Conservation (phyloP, 352 stramenopile genomes). For the Globisporangium nodosum region DNA sequence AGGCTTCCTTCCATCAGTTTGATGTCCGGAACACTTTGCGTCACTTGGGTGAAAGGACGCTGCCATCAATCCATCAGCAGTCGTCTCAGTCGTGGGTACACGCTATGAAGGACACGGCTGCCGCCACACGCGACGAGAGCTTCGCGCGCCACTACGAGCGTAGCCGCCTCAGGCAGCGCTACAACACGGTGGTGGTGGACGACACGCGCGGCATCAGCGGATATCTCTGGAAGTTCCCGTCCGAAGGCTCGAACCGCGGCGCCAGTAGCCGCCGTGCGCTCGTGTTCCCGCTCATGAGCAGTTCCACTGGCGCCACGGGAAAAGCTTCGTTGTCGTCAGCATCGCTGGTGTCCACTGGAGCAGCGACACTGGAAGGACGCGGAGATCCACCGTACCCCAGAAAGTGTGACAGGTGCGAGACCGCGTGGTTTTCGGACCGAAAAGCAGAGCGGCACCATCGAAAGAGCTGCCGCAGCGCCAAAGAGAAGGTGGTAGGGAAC, state of each 20-base stretch:
- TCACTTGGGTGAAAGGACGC: neutral
- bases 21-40: neutral
- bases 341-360: neutral
- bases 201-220: slow-evolving; percentile 23
- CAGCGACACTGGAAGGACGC: neutral
- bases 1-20: too few species aligned
- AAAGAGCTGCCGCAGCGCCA: slow-evolving; percentile 7
- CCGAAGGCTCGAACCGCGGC: slow-evolving; percentile 43
- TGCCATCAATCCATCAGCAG: neutral
- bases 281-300: neutral
- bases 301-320: neutral
- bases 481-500: neutral
- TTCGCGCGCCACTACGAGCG: slow-evolving; percentile 14
- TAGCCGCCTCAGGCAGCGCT: slow-evolving; percentile 12
- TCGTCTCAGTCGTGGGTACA: neutral
- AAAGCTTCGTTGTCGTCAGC: too few species aligned
- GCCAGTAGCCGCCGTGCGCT: neutral
- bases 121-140: slow-evolving; percentile 10
- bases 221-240: slow-evolving; percentile 65
- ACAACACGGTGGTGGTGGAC: slow-evolving; percentile 8
- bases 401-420: slow-evolving; percentile 25
- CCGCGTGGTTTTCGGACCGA: slow-evolving; percentile 30
- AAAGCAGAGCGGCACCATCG: slow-evolving; percentile 22
- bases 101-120: slow-evolving; percentile 4
- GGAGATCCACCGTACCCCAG: slow-evolving; percentile 16